Conservation (phyloP, 257 asterid genomes). For the Nicotiana undulata region DNA sequence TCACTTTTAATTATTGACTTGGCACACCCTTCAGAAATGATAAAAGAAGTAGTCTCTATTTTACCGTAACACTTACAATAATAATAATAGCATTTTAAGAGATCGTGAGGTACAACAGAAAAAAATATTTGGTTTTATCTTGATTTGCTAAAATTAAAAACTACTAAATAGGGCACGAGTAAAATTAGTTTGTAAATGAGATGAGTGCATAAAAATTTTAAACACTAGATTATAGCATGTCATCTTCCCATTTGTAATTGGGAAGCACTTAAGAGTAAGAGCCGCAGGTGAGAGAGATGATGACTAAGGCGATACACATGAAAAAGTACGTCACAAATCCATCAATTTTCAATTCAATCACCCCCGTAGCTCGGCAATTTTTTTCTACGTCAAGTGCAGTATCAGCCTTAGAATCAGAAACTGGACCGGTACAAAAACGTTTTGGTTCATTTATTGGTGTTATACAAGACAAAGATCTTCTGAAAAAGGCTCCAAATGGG, state of each 20-base stretch:
- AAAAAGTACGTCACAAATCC: not conserved
- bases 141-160: too few species aligned
- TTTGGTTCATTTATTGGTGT: not conserved
- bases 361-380: not conserved
- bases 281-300: not conserved
- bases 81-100: too few species aligned
- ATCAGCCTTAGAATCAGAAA: not conserved
- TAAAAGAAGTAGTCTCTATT: too few species aligned
- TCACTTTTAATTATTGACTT: too few species aligned
- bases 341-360: not conserved
- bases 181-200: too few species aligned
- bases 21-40: too few species aligned
- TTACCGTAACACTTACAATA: too few species aligned
- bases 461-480: constrained; percentile 42
- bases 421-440: not conserved
- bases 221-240: too few species aligned
- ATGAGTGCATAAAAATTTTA: too few species aligned
- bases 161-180: fast-evolving
- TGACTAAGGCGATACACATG: not conserved
- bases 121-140: too few species aligned
- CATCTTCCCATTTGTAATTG: too few species aligned
- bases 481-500: constrained; percentile 32
- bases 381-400: constrained; percentile 5
- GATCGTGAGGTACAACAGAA: too few species aligned
- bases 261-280: not conserved